A percentile compares a stretch with the other conserved stretches of the same genome.
phyloP scores from a whole-genome alignment of 2,329 filamentous ascomycete species.

The Davidsoniella australis region DNA sequence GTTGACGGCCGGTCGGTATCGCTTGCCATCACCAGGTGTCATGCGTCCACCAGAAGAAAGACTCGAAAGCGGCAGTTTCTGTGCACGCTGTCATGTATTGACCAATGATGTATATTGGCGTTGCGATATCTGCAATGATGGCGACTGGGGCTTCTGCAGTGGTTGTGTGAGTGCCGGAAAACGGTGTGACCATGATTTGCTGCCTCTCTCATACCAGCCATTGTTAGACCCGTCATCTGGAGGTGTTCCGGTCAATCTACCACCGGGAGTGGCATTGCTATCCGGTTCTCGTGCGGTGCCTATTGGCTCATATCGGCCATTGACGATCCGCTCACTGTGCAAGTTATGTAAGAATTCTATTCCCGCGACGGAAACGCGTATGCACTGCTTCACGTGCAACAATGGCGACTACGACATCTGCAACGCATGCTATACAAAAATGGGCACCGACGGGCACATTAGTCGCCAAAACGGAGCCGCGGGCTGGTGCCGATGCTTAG shows the following conservation, averaged over 20 bases:
- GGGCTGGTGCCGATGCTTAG: conserved; percentile 71
- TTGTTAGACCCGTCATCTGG: conserved; percentile 16
- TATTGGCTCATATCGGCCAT: conserved; percentile 43
- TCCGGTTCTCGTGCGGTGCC: conserved; percentile 28
- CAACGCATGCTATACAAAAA: conserved; percentile 53
- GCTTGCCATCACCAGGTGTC: conserved; percentile 28
- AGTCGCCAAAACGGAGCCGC: conserved; percentile 56
- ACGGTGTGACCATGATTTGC: conserved; percentile 64
- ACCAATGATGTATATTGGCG: conserved; percentile 81
- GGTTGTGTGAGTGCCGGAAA: conserved; percentile 67
- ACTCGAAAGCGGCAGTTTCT: conserved; percentile 70
- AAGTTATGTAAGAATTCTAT: conserved; percentile 64
- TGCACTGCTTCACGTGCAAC: conserved; percentile 63
- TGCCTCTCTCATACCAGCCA: conserved; percentile 53
- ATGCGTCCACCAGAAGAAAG: conserved; percentile 32
- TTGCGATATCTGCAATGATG: conserved; percentile 73
- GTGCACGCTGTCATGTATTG: conserved; percentile 54
- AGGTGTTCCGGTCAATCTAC: conserved; percentile 17
- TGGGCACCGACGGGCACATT: conserved; percentile 47
- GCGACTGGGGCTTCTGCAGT: conserved; percentile 90
- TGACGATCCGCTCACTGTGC: conserved; percentile 60
- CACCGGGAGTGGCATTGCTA: conserved; percentile 30
- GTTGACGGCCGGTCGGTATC: conserved; percentile 39
- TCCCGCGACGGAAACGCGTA: conserved; percentile 48
- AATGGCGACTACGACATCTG: conserved; percentile 79